These are phyloP conservation scores for Trichoderma sp. DNA, from an alignment of 2,329 filamentous ascomycete species.

Conservation along the genomic window DNA sequence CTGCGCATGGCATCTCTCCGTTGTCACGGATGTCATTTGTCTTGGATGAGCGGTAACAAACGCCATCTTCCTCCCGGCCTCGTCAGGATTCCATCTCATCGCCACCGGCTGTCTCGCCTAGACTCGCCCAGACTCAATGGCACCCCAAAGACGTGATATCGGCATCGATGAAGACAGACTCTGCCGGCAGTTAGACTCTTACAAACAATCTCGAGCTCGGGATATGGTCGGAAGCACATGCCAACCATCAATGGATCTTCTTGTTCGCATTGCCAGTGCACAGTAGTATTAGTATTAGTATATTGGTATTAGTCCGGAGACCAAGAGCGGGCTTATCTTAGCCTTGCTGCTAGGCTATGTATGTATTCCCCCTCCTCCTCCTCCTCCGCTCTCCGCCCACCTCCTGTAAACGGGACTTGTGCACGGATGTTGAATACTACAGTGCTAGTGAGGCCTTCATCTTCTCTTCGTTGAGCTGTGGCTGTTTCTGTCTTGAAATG, in stretches of 20 bases:
- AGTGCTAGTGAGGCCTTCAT: not conserved
- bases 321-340: slow-evolving; percentile 1
- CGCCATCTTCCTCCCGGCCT: not conserved
- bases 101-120: not conserved
- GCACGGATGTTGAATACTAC: not conserved
- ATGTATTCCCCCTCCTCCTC: not conserved
- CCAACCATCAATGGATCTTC: not conserved
- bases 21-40: not conserved
- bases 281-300: too few species aligned
- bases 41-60: not conserved
- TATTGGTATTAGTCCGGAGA: not conserved
- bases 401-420: not conserved
- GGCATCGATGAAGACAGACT: not conserved
- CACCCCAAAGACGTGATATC: not conserved
- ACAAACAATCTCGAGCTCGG: not conserved
- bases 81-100: not conserved
- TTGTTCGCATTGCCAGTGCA: not conserved
- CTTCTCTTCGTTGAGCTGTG: not conserved
- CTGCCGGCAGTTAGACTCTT: not conserved
- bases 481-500: not conserved
- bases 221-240: not conserved
- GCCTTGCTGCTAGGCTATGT: not conserved
- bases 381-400: not conserved
- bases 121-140: not conserved
- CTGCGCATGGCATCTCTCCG: not conserved